phyloP scores from a whole-genome alignment of 345 rosid genomes.

The Jatropha curcas region DNA sequence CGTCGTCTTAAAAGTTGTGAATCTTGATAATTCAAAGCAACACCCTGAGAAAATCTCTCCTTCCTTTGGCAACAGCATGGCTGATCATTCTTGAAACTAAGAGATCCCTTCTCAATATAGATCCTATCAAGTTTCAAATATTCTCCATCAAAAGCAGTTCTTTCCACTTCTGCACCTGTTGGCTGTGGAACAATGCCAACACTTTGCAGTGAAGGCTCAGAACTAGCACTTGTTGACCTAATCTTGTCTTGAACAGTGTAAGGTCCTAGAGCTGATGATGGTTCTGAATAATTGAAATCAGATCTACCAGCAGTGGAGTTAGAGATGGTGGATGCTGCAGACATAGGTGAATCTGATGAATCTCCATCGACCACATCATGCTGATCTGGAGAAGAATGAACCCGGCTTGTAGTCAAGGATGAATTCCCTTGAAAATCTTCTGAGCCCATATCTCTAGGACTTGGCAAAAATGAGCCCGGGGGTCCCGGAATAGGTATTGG shows the following conservation, averaged over 20 bases:
- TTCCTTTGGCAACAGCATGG: constrained; percentile 93
- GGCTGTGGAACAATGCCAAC: constrained; percentile 39
- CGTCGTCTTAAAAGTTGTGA: constrained; percentile 62
- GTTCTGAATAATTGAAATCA: constrained; percentile 37
- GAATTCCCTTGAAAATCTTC: constrained; percentile 95
- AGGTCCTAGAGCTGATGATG: constrained; percentile 39
- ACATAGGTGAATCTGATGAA: constrained; percentile 84
- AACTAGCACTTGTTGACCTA: constrained; percentile 26
- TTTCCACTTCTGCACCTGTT: constrained; percentile 31
- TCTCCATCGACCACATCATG: constrained; percentile 65
- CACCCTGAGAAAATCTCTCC: constrained; percentile 58
- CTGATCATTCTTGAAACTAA: constrained; percentile 45
- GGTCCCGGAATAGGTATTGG: constrained; percentile 97
- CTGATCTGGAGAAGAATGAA: constrained; percentile 78
- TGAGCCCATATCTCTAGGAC: constrained; percentile 83
- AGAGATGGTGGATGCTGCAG: constrained; percentile 70
- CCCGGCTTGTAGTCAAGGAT: constrained; percentile 72
- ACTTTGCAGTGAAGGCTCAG: constrained; percentile 38
- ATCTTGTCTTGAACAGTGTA: constrained; percentile 37
- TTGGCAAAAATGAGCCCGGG: constrained; percentile 93
- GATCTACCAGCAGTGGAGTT: constrained; percentile 50
- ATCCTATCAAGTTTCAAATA: constrained; percentile 32
- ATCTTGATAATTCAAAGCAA: constrained; percentile 48
- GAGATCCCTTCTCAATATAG: constrained; percentile 46
- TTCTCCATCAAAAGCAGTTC: constrained; percentile 32